Evolutionary conservation across 73 alveolate genomes (phyloP).

Genomic region (Durusdinium trenchii): DNA sequence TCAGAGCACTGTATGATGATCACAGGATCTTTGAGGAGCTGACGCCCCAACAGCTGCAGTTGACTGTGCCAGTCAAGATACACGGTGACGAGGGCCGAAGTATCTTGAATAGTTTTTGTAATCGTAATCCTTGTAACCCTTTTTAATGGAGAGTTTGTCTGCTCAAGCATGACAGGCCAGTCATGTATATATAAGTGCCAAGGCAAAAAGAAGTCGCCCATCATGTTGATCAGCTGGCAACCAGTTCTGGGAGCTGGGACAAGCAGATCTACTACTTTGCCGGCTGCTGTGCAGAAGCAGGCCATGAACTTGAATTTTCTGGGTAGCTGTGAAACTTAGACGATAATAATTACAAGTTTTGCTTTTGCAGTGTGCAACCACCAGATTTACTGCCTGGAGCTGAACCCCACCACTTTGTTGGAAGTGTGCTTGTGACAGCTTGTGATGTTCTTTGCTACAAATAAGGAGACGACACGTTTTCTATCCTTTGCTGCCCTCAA

Average conservation of each 20-base stretch:
- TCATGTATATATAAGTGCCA: too few relatives aligned
- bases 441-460: not conserved
- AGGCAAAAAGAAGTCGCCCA: conserved; percentile 9
- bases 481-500: not conserved
- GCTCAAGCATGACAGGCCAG: not conserved
- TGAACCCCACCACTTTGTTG: not conserved
- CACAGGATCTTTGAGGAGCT: not conserved
- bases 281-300: not conserved
- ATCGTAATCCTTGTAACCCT: not conserved
- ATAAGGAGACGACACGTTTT: not conserved
- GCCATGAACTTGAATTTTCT: not conserved
- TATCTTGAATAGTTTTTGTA: not conserved
- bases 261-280: not conserved
- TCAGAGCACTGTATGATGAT: not conserved
- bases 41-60: not conserved
- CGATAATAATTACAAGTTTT: not conserved
- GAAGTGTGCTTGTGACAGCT: not conserved
- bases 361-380: not conserved
- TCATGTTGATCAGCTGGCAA: not conserved
- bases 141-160: not conserved
- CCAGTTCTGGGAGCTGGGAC: not conserved
- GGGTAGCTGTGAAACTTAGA: not conserved
- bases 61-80: not conserved
- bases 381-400: not conserved
- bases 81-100: conserved; percentile 29